Conservation (phyloP, 495 filamentous ascomycete genomes). For the Penicillium dipodomyicola region DNA sequence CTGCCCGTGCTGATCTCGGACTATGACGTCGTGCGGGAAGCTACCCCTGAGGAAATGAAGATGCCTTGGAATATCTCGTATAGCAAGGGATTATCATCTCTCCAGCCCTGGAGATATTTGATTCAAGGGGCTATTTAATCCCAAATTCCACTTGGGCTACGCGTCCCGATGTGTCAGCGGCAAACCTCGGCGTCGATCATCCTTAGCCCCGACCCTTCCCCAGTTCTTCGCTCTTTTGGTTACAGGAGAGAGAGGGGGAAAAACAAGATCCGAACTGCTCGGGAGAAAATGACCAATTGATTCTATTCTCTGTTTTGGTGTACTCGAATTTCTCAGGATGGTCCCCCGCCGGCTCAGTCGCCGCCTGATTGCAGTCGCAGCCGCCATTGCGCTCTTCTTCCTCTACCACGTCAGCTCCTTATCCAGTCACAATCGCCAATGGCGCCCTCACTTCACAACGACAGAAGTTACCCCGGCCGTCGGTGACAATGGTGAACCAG, state of each 20-base stretch:
- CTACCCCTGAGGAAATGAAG: background rate
- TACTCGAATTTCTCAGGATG: constrained; percentile 24
- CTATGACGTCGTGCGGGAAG: background rate
- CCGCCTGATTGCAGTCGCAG: constrained; percentile 28
- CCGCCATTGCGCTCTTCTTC: constrained; percentile 31
- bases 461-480: constrained; percentile 8
- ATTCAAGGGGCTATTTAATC: constrained; percentile 6
- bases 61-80: background rate
- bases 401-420: constrained; percentile 35
- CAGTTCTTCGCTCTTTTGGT: constrained; percentile 4
- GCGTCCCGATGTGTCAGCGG: constrained; percentile 13
- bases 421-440: constrained; percentile 10
- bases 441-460: constrained; percentile 12
- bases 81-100: background rate
- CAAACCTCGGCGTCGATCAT: constrained; percentile 8
- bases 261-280: constrained; percentile 4
- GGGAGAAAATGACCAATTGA: constrained; percentile 21
- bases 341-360: constrained; percentile 31
- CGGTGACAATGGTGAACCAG: constrained; percentile 15
- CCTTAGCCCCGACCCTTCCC: constrained; percentile 9
- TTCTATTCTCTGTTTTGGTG: background rate
- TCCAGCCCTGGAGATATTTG: background rate
- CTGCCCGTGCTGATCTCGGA: background rate
- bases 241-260: constrained; percentile 2
- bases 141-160: constrained; percentile 3